Percentiles rank a stretch among this genome's conserved stretches.
phyloP scores from a whole-genome alignment of 2,329 filamentous ascomycete species.

The Endothia cerciana region DNA sequence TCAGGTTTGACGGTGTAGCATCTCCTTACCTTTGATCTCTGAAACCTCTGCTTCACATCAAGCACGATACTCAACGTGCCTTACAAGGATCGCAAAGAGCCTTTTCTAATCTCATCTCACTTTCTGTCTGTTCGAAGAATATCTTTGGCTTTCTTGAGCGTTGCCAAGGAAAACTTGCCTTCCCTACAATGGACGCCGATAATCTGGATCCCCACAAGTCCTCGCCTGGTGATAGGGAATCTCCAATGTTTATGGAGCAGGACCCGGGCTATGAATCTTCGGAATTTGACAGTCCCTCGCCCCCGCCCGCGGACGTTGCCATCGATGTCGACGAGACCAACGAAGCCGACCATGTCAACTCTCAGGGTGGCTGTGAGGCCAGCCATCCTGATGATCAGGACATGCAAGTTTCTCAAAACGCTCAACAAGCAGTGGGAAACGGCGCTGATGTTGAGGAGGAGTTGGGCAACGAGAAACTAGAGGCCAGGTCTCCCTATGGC shows the following conservation, averaged over 20 bases:
- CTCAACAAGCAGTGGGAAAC: neutral
- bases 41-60: too few species aligned
- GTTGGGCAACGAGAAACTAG: neutral
- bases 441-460: neutral
- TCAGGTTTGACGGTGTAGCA: too few species aligned
- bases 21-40: too few species aligned
- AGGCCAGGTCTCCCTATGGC: neutral
- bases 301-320: neutral
- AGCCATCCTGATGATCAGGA: neutral
- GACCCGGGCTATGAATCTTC: neutral
- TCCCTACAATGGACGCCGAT: neutral
- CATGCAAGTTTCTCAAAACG: neutral
- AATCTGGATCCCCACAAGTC: neutral
- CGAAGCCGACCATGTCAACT: neutral
- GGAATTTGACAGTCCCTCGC: neutral
- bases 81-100: too few species aligned
- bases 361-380: neutral
- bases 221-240: neutral
- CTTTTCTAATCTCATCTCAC: too few species aligned
- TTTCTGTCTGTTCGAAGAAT: too few species aligned
- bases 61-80: too few species aligned
- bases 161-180: neutral
- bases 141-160: too few species aligned
- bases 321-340: neutral
- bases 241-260: conserved; percentile 1